Conservation (phyloP, 495 filamentous ascomycete species). For the Aspergillus taichungensis region DNA sequence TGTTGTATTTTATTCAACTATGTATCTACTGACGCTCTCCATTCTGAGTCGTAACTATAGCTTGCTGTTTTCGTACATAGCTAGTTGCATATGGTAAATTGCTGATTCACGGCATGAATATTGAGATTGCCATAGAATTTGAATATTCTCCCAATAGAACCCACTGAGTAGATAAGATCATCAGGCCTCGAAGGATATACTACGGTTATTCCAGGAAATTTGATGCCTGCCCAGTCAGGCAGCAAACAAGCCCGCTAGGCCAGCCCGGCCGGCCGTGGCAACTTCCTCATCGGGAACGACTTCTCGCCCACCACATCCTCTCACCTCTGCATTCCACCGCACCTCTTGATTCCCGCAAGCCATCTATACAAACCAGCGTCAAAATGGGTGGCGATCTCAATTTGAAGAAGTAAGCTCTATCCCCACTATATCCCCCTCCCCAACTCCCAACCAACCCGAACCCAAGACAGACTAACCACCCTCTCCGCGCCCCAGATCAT, state of each 20-base stretch:
- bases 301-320: not conserved
- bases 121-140: no score
- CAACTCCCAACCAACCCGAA: not conserved
- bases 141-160: no score
- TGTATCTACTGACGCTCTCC: slow-evolving; percentile 13
- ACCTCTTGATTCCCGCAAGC: slow-evolving; percentile 10
- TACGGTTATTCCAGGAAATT: not conserved
- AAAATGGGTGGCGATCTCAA: slow-evolving; percentile 88
- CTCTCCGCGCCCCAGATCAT: slow-evolving; percentile 44
- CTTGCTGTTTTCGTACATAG: not conserved
- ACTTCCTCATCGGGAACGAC: not conserved
- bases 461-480: slow-evolving; percentile 6
- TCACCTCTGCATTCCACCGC: not conserved
- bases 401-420: slow-evolving; percentile 63
- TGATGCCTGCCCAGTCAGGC: not conserved
- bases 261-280: not conserved
- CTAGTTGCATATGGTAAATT: not conserved
- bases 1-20: slow-evolving; percentile 2
- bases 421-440: not conserved
- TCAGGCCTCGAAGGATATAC: no score
- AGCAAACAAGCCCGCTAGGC: not conserved
- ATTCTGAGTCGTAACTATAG: not conserved
- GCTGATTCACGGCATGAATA: not conserved
- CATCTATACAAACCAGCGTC: slow-evolving; percentile 6
- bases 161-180: no score